Base-by-base conservation (phyloP, 768 basidiomycete genomes). In the Suillus hirtellus region DNA sequence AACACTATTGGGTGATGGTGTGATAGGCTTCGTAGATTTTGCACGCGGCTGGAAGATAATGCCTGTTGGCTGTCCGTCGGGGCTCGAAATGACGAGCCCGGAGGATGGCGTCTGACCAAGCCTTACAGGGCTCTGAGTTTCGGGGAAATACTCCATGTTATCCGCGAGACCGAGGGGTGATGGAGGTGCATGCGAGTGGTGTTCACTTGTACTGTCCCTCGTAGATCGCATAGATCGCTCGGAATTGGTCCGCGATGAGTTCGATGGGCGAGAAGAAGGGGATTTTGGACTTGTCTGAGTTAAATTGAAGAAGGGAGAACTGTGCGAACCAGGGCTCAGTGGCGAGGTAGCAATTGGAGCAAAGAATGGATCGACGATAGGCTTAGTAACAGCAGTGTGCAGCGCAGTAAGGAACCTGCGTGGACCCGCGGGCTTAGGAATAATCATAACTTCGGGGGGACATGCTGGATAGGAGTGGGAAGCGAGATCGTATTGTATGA, bases 371-470 rank as follows among this genome's bases (percentile, higher is more conserved):
- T 99, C 96, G 37, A 99, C 86, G 12, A 86, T 72, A 0, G 97
- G 96, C 67, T 89, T 92, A 10, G 86, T 90, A 56, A 93, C 83
- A 1, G 95, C 95, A 4, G 93, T 98, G 72, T 96, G 91, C 19
- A 99, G 80, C 31, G 95, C 91, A 24, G 95, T 96, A 67, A 99
- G 79, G 68, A 98, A 89, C 10, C 96, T 87, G 44, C 96, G 87
- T 8, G 97, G 97, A 5, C 97, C 96, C 19, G 92, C 96, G 11
- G 96, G 96, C 76, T 99, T 99, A 24, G 96, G 96, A 44, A 99
- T 89, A 67, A 99, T 93, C 84, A 99, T 92, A 35, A 99, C 86
- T 69, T 99, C 97, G 1, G 97, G 89, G 12, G 90, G 74, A 12
- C 83, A 76, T 42, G 78, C 75, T 24, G 76, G 69, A 60, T 83